A percentile compares a stretch with the other conserved stretches of the same genome.
Evolutionary conservation across 371 early-diverging fungal species (phyloP).

Genomic region (Circinella umbellata): DNA sequence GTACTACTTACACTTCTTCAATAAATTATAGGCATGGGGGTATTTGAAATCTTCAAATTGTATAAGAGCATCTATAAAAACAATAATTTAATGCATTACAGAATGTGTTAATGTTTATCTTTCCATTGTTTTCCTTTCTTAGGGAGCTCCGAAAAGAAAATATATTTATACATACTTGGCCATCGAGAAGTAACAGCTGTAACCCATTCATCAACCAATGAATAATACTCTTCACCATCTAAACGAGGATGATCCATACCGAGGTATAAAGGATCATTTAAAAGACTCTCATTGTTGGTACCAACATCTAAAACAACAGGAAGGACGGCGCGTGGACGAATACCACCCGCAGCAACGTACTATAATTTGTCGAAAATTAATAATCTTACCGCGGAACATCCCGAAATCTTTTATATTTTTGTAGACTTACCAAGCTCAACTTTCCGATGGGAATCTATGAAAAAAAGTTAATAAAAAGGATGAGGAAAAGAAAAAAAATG

Average conservation of each 20-base stretch:
- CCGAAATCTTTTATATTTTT: neutral
- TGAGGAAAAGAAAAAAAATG: neutral
- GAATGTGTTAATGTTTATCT: neutral
- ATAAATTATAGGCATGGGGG: slow-evolving; percentile 62
- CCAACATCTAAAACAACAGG: slow-evolving; percentile 73
- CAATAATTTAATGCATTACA: neutral
- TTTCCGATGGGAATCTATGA: slow-evolving; percentile 59
- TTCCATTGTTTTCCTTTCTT: neutral
- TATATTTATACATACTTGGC: slow-evolving; percentile 54
- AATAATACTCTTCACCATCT: slow-evolving; percentile 64
- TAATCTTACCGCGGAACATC: neutral
- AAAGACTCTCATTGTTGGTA: slow-evolving; percentile 62
- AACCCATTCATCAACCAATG: slow-evolving; percentile 72
- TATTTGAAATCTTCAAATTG: slow-evolving; percentile 65
- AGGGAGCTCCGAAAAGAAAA: too few relatives aligned
- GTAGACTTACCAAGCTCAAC: slow-evolving; percentile 53
- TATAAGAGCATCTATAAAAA: slow-evolving; percentile 44
- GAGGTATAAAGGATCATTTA: slow-evolving; percentile 68
- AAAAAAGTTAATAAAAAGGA: neutral
- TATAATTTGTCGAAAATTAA: slow-evolving; percentile 21
- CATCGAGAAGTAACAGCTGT: slow-evolving; percentile 63
- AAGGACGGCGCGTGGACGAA: slow-evolving; percentile 63
- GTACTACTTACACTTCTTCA: slow-evolving; percentile 55
- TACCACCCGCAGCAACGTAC: slow-evolving; percentile 71
- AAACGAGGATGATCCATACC: slow-evolving; percentile 69